phyloP scores from a whole-genome alignment of 805 yeast species.

The Hanseniaspora opuntiae region DNA sequence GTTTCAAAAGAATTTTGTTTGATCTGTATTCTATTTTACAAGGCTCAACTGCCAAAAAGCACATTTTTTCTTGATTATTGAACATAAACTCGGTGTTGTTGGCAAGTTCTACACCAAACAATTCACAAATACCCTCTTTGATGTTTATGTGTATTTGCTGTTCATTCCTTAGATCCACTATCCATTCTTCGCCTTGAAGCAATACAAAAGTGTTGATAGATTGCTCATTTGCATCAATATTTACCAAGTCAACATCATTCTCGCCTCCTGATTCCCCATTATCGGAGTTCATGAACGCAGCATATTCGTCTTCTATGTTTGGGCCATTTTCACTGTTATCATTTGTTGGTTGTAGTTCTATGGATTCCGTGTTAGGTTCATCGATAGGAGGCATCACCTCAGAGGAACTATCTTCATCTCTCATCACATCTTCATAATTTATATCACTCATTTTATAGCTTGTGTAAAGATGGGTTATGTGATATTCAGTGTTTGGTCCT shows the following conservation, averaged over 20 bases:
- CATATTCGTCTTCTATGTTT: conserved; percentile 5
- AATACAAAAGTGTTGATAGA: conserved; percentile 17
- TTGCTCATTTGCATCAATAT: conserved; percentile 15
- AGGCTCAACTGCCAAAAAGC: conserved; percentile 53
- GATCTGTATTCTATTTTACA: conserved; percentile 41
- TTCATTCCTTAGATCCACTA: conserved; percentile 29
- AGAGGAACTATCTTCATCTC: neutral
- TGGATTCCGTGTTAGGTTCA: neutral
- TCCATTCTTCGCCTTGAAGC: conserved; percentile 23
- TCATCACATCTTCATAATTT: neutral
- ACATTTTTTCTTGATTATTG: conserved; percentile 36
- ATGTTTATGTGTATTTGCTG: conserved; percentile 27
- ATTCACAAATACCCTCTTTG: conserved; percentile 66
- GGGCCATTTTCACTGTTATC: neutral
- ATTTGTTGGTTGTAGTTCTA: neutral
- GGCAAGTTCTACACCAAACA: conserved; percentile 87
- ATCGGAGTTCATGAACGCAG: conserved; percentile 9
- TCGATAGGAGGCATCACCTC: neutral
- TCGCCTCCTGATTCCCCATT: neutral
- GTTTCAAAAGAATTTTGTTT: conserved; percentile 17
- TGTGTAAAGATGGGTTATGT: neutral
- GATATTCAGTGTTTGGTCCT: neutral
- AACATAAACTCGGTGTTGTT: conserved; percentile 49
- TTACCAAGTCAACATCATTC: conserved; percentile 4
- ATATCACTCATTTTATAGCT: neutral